These are phyloP conservation scores for Crepidotus variabilis DNA, from an alignment of 768 basidiomycete species.

Conservation along the genomic window DNA sequence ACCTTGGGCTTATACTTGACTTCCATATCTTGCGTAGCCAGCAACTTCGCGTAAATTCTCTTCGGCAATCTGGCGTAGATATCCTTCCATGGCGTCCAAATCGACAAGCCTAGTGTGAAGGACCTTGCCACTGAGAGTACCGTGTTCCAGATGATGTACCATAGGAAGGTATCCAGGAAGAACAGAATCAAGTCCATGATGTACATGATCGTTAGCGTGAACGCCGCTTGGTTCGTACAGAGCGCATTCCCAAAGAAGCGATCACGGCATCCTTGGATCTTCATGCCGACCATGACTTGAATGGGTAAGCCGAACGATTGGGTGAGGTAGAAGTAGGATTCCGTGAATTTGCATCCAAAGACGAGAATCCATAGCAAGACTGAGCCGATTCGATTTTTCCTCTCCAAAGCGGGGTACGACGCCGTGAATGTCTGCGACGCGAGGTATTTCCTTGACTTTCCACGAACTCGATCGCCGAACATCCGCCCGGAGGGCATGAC, in stretches of 20 bases:
- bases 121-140: slow-evolving; percentile 86
- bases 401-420: slow-evolving; percentile 73
- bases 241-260: slow-evolving; percentile 79
- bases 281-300: slow-evolving; percentile 94
- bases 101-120: slow-evolving; percentile 88
- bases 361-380: slow-evolving; percentile 85
- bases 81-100: slow-evolving; percentile 99
- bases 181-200: slow-evolving; percentile 96
- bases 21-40: slow-evolving; percentile 95
- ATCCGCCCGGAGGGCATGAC: slow-evolving; percentile 95
- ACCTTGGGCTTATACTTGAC: slow-evolving; percentile 99
- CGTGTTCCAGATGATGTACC: slow-evolving; percentile 99
- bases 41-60: slow-evolving; percentile 92
- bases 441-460: slow-evolving; percentile 94
- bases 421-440: slow-evolving; percentile 99
- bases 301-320: slow-evolving; percentile 93
- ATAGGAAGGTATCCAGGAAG: slow-evolving; percentile 99
- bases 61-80: slow-evolving; percentile 96
- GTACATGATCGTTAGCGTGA: slow-evolving; percentile 97
- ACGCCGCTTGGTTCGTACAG: slow-evolving; percentile 91
- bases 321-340: slow-evolving; percentile 98
- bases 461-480: slow-evolving; percentile 97
- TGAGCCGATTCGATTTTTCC: slow-evolving; percentile 70
- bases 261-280: slow-evolving; percentile 87
- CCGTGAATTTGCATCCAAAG: slow-evolving; percentile 94